These are phyloP conservation scores for Aureobasidium namibiae DNA, from an alignment of 2,329 filamentous ascomycete genomes.

Conservation along the genomic window DNA sequence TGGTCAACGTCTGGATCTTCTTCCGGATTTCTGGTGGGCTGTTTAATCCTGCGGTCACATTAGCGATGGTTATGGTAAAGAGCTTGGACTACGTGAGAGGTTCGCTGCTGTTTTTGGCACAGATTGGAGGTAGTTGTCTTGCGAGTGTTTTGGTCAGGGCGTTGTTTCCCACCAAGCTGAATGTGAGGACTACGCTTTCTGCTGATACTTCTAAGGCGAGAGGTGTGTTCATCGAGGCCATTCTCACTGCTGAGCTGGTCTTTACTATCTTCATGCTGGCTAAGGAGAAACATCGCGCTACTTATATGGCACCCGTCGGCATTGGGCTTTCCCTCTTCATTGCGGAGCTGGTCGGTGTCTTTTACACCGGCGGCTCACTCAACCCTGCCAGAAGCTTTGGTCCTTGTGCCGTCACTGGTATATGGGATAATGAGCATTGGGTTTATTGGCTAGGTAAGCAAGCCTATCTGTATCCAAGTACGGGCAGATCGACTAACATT, in stretches of 20 bases:
- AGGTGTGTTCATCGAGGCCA: conserved; percentile 60
- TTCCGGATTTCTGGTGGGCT: conserved; percentile 15
- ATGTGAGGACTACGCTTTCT: conserved; percentile 49
- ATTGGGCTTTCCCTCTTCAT: conserved; percentile 66
- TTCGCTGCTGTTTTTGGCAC: conserved; percentile 45
- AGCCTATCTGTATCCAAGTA: no score
- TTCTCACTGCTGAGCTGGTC: conserved; percentile 56
- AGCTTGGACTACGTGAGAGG: conserved; percentile 47
- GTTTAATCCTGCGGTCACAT: conserved; percentile 34
- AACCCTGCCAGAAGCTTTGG: conserved; percentile 36
- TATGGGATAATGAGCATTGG: conserved; percentile 34
- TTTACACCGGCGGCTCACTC: conserved; percentile 35
- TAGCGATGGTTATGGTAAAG: conserved; percentile 52
- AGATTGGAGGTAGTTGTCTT: conserved; percentile 52
- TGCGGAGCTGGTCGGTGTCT: conserved; percentile 41
- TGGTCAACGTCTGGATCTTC: conserved; percentile 17
- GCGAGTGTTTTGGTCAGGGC: conserved; percentile 50
- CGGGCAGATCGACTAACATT: no score
- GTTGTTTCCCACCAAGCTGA: conserved; percentile 50
- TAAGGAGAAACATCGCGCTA: conserved; percentile 65
- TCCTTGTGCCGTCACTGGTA: conserved; percentile 30
- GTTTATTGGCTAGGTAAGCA: conserved; percentile 32
- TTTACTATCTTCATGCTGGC: conserved; percentile 62
- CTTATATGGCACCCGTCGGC: conserved; percentile 61
- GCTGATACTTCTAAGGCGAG: conserved; percentile 45